Percentiles rank a stretch among this genome's conserved stretches.
These are phyloP conservation scores for Colletotrichum camelliae DNA, from an alignment of 2,329 filamentous ascomycete genomes.

Conservation along the genomic window DNA sequence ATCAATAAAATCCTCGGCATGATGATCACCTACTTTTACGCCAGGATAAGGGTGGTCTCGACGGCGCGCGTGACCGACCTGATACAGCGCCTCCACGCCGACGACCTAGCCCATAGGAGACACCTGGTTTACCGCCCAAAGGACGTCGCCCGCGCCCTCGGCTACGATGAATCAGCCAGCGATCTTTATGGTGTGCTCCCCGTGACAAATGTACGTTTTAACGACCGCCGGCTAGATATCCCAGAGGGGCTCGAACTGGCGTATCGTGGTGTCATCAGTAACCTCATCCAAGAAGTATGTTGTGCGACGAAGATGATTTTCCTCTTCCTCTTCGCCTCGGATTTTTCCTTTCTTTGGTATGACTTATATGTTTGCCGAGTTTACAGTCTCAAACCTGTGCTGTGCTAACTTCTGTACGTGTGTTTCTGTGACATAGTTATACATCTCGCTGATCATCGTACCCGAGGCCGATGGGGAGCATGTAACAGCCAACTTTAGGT, in stretches of 20 bases:
- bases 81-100: not conserved
- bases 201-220: not conserved
- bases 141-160: not conserved
- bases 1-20: not conserved
- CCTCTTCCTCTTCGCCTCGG: not conserved
- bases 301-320: not conserved
- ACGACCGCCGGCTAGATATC: not conserved
- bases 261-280: not conserved
- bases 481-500: not conserved
- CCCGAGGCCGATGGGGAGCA: not conserved
- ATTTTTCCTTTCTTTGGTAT: not conserved
- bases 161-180: not conserved
- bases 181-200: not conserved
- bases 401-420: not conserved
- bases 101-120: not conserved
- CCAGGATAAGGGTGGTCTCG: not conserved
- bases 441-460: not conserved
- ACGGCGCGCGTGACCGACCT: not conserved
- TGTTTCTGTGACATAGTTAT: not conserved
- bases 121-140: not conserved
- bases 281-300: not conserved
- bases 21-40: not conserved
- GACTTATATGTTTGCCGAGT: rapidly evolving
- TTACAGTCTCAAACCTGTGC: not conserved
- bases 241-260: not conserved